Evolutionary conservation across 257 asterid species (phyloP).

Genomic region (Verbena officinalis): DNA sequence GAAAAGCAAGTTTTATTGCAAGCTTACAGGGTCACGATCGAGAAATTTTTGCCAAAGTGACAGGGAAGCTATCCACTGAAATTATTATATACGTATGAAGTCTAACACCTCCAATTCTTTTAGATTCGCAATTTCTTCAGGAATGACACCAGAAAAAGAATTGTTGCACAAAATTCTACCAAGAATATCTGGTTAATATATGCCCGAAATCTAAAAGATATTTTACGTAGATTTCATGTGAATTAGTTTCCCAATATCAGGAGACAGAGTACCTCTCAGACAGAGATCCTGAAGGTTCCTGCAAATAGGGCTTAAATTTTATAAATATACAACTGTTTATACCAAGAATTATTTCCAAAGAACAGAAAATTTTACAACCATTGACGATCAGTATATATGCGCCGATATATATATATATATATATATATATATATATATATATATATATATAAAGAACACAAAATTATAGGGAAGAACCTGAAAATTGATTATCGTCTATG

Average conservation of each 20-base stretch:
- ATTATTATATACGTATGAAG: conserved; percentile 76
- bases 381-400: too few relatives aligned
- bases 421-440: too few relatives aligned
- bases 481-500: too few relatives aligned
- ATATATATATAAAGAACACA: too few relatives aligned
- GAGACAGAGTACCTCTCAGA: conserved; percentile 73
- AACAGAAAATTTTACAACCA: not conserved
- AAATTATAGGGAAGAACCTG: too few relatives aligned
- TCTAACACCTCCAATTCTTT: conserved; percentile 74
- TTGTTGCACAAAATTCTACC: conserved; percentile 80
- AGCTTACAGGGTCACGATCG: conserved; percentile 61
- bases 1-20: conserved; percentile 4
- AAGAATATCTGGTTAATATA: conserved; percentile 6
- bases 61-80: conserved; percentile 74
- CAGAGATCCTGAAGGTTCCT: conserved; percentile 83
- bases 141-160: conserved; percentile 77
- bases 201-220: not conserved
- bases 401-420: too few relatives aligned
- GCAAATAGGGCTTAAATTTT: conserved; percentile 23
- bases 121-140: conserved; percentile 58
- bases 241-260: conserved; percentile 63
- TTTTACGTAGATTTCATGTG: conserved; percentile 74
- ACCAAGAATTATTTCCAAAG: not conserved
- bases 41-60: conserved; percentile 54
- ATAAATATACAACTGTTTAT: not conserved